Percentiles rank a stretch among this genome's conserved stretches.
Evolutionary conservation across 768 basidiomycete genomes (phyloP).

Genomic region (Tricholoma bakamatsutake): DNA sequence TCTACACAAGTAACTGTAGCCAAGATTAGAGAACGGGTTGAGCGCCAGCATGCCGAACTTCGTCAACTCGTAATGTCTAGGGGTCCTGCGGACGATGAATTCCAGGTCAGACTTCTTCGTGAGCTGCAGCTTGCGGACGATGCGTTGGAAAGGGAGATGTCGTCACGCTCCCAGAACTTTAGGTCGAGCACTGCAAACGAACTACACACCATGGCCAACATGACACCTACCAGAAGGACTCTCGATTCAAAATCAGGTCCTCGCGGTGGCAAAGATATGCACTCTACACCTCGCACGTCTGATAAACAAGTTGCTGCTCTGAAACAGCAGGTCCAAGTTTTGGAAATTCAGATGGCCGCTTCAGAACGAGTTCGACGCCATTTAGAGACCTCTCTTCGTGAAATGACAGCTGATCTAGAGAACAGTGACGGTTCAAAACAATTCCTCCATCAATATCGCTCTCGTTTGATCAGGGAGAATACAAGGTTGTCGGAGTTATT

Average conservation of each 20-base stretch:
- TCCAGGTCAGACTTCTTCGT: slow-evolving; percentile 55
- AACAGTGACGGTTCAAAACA: slow-evolving; percentile 62
- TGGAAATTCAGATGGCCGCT: slow-evolving; percentile 64
- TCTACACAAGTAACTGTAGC: slow-evolving; percentile 41
- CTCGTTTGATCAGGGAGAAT: slow-evolving; percentile 55
- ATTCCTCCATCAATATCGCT: slow-evolving; percentile 50
- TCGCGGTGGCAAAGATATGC: slow-evolving; percentile 25
- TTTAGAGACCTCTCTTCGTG: slow-evolving; percentile 52
- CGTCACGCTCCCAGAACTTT: slow-evolving; percentile 28
- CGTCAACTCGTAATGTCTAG: slow-evolving; percentile 56
- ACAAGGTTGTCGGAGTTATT: slow-evolving; percentile 46
- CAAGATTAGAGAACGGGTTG: slow-evolving; percentile 56
- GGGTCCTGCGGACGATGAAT: slow-evolving; percentile 51
- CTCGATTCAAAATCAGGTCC: slow-evolving; percentile 26
- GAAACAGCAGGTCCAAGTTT: slow-evolving; percentile 58
- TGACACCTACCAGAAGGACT: slow-evolving; percentile 43
- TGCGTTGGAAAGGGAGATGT: slow-evolving; percentile 47
- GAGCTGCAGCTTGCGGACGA: slow-evolving; percentile 62
- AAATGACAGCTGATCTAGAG: slow-evolving; percentile 56
- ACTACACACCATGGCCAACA: slow-evolving; percentile 33
- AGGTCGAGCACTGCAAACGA: slow-evolving; percentile 29
- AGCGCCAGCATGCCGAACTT: slow-evolving; percentile 67
- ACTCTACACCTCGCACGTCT: slow-evolving; percentile 28
- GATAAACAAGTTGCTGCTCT: slow-evolving; percentile 47
- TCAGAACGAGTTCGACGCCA: slow-evolving; percentile 64